Conservation (phyloP, 371 early-diverging fungal species). For the Mucor mucedo region DNA sequence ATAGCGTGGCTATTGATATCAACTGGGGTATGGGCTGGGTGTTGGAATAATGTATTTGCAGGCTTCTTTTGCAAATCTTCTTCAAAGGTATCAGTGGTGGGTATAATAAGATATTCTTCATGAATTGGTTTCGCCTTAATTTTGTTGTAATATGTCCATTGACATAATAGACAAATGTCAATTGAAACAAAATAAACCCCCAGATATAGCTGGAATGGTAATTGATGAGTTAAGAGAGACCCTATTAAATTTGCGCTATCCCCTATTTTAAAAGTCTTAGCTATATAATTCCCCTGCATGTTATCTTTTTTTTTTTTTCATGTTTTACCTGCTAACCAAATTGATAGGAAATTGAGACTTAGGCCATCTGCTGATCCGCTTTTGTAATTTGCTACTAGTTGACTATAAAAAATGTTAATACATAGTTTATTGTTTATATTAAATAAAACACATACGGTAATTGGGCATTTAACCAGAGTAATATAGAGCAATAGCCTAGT, state of each 20-base stretch:
- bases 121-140: neutral
- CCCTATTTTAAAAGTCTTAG: constrained; percentile 40
- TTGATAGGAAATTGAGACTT: constrained; percentile 61
- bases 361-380: constrained; percentile 57
- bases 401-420: constrained; percentile 33
- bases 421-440: neutral
- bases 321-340: constrained; percentile 70
- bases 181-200: constrained; percentile 52
- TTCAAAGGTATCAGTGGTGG: constrained; percentile 10
- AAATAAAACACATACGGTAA: constrained; percentile 60
- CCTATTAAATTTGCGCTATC: constrained; percentile 75
- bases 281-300: neutral
- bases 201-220: constrained; percentile 73
- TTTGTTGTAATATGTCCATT: constrained; percentile 49
- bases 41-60: constrained; percentile 34
- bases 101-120: constrained; percentile 33
- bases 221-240: constrained; percentile 71
- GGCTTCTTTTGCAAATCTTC: constrained; percentile 5
- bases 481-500: constrained; percentile 67
- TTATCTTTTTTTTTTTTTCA: constrained; percentile 36
- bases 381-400: constrained; percentile 63
- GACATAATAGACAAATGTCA: constrained; percentile 42
- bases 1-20: constrained; percentile 24
- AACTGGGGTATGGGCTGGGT: constrained; percentile 44
- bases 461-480: constrained; percentile 77